Base-by-base conservation (phyloP, 2,329 filamentous ascomycete genomes). In the Dothideomycetes sp. region DNA sequence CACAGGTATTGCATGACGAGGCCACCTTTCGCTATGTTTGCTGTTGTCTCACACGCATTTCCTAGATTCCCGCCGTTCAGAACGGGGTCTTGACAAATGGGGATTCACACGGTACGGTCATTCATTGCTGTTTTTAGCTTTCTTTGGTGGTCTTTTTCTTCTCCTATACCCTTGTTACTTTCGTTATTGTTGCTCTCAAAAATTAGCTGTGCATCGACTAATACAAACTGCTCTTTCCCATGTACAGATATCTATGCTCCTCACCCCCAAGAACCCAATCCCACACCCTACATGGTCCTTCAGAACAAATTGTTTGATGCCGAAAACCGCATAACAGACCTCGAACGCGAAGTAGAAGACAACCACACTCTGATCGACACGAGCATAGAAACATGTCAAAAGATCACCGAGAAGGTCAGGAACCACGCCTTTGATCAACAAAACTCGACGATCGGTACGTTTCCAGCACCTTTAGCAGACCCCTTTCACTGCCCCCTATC, bases 301-400 rank as follows among this genome's bases (percentile, higher is more conserved):
- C 40, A 42, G 22, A 33, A 33, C 31, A 29, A 44, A 22, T 12
- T 39, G 4, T 27, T 22, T 10, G 23, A 32, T 5, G 35, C 35
- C 13, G 12, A 39, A 22, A 27, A 47, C 36, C 51, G 51, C 27
- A 50, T 58, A 34, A 45, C 47, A 13, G 49, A 50, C 41, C 50
- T 58, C 37, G 50, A 56, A 38, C 40, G 33, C 28, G 49, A 50
- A n/a, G 5, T 49, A 51, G 41, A 44, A 50, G 25, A 49, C 34
- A 13, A 32, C 37, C 25, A 32, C 17, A 12, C 28, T 20, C 17
- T 42, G 13, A 27, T 38, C 13, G 30, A 53, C 54, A 30, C 29
- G 51, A 69, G 69, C 56, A 64, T 68, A 47, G 59, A 62, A 40
- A 58, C 62, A 16, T 48, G 60, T 22, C 40, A 48, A 31, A 52